Conservation (phyloP, 257 asterid genomes). For the Solanum chilense region DNA sequence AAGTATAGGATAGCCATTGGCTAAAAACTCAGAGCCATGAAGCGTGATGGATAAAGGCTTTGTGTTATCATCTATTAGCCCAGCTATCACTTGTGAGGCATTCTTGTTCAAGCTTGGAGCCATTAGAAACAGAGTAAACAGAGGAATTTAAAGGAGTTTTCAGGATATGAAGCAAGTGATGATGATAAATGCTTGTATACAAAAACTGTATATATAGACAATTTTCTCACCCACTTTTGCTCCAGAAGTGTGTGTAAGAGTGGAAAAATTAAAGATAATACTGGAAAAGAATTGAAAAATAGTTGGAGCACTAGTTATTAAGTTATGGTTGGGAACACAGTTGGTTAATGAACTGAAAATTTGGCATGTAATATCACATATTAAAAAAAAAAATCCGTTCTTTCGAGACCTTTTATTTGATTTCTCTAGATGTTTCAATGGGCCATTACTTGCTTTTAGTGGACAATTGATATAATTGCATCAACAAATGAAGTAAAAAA, state of each 20-base stretch:
- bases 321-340: neutral
- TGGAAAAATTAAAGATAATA: neutral
- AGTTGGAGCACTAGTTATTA: neutral
- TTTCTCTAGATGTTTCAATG: neutral
- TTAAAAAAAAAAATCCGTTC: neutral
- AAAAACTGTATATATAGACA: neutral
- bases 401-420: neutral
- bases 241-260: neutral
- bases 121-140: neutral
- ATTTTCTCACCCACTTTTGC: neutral
- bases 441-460: neutral
- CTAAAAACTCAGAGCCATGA: conserved; percentile 4
- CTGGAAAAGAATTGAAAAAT: neutral
- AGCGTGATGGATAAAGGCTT: conserved; percentile 9
- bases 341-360: neutral
- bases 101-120: conserved; percentile 20
- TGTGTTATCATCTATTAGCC: neutral
- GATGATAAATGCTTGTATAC: neutral
- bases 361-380: neutral
- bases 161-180: neutral
- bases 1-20: conserved; percentile 18
- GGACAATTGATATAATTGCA: neutral
- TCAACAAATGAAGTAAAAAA: neutral
- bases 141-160: neutral
- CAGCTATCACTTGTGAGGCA: neutral